Base-by-base conservation (phyloP, 1,284 basidiomycete species). In the Cryptococcus hybrid region DNA sequence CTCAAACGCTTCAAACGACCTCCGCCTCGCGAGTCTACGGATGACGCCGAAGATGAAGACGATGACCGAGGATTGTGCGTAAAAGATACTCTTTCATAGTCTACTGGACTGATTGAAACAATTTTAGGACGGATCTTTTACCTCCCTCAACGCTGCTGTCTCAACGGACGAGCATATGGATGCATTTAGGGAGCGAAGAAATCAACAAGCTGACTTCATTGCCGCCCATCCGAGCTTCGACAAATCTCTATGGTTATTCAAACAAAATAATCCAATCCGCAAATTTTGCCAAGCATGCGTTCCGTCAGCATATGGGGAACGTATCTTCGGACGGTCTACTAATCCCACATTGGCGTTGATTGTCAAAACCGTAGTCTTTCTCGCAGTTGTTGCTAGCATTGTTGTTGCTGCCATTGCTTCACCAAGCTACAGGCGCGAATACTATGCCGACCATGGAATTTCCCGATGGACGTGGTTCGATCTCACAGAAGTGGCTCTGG, bases 161-260 rank as follows among this genome's bases (percentile, higher is more conserved):
- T 66, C 69, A 0, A 64, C 57, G 4, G 72, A 75, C 54, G 75
- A 74, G 55, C 69, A 73, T 52, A 58, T 67, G 64, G 88, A 92
- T 63, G 82, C 82, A 7, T 62, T 84, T 44, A 83, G 86, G 56
- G 90, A 96, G 73, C 84, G 84, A 7, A 92, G 86, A n/a, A 89
- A 89, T 11, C 85, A 85, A 69, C 89, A 88, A 69, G 88, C 89
- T 0, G 89, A 91, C 63, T 92, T 96, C 72, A 96, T 98, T 64
- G 85, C 85, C 2, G 84, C 88, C 47, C 89, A 98, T 78, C 92
- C 95, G 0, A 85, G 87, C 0, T 99, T 90, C 69, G 95, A 98
- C 78, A 88, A 87, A 69, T 86, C 90, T 0, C 88, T 97, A 65
- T 97, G 91, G 87, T 64, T 96, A 7, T 89, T 98, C 73, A 86